Evolutionary conservation across 129 eudicot genomes (phyloP).

Genomic region (Artemisia annua): DNA sequence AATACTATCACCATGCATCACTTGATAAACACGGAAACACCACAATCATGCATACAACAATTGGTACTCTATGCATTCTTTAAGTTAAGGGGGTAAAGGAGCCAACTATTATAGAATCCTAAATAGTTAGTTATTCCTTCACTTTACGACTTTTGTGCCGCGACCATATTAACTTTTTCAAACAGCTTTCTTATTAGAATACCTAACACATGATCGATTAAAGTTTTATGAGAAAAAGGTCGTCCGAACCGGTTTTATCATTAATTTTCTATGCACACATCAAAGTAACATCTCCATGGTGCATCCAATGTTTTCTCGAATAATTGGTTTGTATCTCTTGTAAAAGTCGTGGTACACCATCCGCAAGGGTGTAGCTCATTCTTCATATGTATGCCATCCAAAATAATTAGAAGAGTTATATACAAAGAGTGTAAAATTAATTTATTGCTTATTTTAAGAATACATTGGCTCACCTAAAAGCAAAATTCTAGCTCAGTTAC

Average conservation of each 20-base stretch:
- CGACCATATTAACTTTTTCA: no score
- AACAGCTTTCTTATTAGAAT: background rate
- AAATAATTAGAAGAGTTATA: no score
- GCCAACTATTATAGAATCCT: background rate
- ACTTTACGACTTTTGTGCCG: background rate
- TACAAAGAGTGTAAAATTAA: no score
- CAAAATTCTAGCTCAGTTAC: no score
- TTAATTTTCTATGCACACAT: no score
- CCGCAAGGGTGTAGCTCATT: no score
- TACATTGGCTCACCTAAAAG: background rate
- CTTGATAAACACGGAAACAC: background rate
- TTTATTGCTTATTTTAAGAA: no score
- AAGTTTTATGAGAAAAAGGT: background rate
- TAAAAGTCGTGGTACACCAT: no score
- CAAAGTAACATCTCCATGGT: background rate
- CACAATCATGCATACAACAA: background rate
- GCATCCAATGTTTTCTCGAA: background rate
- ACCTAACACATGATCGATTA: background rate
- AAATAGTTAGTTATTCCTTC: background rate
- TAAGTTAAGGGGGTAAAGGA: background rate
- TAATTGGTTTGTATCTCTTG: no score
- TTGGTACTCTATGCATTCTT: background rate
- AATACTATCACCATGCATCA: background rate
- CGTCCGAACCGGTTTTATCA: background rate
- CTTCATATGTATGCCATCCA: no score